Evolutionary conservation across 2,329 filamentous ascomycete genomes (phyloP).

Genomic region (Penicillium sp.): DNA sequence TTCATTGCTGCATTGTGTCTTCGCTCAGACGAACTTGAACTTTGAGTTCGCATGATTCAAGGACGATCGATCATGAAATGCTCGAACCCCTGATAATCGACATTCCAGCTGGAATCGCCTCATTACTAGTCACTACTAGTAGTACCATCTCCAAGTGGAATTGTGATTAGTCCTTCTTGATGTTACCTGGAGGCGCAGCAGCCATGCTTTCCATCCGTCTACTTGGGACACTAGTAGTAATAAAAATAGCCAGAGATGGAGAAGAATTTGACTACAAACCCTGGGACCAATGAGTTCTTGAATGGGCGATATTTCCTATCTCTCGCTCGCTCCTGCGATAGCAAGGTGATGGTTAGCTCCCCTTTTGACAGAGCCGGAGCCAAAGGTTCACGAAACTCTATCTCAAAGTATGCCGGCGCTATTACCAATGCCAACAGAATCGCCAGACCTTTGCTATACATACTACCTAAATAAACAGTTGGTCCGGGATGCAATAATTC

Average conservation of each 20-base stretch:
- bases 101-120: background rate
- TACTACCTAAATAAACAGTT: background rate
- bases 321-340: background rate
- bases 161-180: slow-evolving; percentile 1
- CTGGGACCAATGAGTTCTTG: background rate
- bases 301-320: background rate
- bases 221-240: slow-evolving; percentile 1
- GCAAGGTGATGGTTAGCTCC: slow-evolving; percentile 2
- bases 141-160: background rate
- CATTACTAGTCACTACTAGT: background rate
- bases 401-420: background rate
- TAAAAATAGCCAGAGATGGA: slow-evolving; percentile 1
- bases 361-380: background rate
- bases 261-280: background rate
- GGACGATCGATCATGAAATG: slow-evolving; percentile 3
- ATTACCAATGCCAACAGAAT: background rate
- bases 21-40: background rate
- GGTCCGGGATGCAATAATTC: background rate
- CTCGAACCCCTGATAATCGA: background rate
- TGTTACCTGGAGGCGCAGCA: background rate
- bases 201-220: background rate
- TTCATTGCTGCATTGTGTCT: background rate
- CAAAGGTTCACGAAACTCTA: background rate
- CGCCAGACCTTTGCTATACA: background rate
- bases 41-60: slow-evolving; percentile 3